Base-by-base conservation (phyloP, 2,329 filamentous ascomycete species). In the Alternaria gaisen region DNA sequence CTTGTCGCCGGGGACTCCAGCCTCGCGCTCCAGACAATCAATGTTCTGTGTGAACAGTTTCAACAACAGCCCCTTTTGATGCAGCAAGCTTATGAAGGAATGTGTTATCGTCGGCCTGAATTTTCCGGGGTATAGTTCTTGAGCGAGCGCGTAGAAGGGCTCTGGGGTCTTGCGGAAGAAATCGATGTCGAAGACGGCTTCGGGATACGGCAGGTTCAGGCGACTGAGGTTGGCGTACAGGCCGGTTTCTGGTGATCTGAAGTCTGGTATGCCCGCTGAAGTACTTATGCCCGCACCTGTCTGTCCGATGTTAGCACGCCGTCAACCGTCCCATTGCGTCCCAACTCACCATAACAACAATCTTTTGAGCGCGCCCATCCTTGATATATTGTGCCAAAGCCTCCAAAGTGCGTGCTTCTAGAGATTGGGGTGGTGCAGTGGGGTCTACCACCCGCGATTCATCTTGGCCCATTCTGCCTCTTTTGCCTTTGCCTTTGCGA, bases 31-130 rank as follows among this genome's bases (percentile, higher is more conserved):
- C 12, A 99, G 85, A 72, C 93, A 97, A 81, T 99, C 95, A 68
- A 99, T 98, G 74, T 99, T 99, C 76, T 99, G 95, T 0, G 95
- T 97, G 79, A 98, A 99, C 54, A 95, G 87, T 83, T 93, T 95
- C 67, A 90, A 82, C 24, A 99, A 82, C 41, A 94, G 82, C 4
- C 87, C 88, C 80, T 96, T 97, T 61, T 89, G 83, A 58, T 94
- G 86, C 16, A 98, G 87, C 24, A 99, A 83, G 14, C 88, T 85
- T 71, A 99, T 89, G 79, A 99, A 99, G 36, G 88, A 90, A 80
- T 99, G 95, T 2, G 93, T 91, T 56, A 98, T 84, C 1, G 95
- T 99, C 0, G 95, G 95, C 56, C 90, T 85, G 81, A 91, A 97
- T 71, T 90, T 91, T 18, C 94, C 94, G 0, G 95, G 95, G 73